phyloP scores from a whole-genome alignment of 2,329 filamentous ascomycete species.

The Periconia sp. region DNA sequence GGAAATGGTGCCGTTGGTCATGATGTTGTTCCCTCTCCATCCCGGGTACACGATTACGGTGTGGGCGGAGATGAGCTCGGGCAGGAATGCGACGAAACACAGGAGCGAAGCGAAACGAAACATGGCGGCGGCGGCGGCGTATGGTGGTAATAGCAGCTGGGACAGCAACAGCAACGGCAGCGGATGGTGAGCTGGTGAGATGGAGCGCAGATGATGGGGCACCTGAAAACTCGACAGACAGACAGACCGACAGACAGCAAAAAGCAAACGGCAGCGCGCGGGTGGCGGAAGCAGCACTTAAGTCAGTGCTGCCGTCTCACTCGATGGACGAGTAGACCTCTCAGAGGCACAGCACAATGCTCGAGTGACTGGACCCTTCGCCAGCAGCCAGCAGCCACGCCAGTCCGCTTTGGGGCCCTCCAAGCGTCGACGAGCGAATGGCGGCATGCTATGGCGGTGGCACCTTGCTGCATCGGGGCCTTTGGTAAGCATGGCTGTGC shows the following conservation, averaged over 20 bases:
- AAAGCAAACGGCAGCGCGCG: slow-evolving; percentile 1
- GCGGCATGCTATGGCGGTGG: not conserved
- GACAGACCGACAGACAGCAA: not conserved
- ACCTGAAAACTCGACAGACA: not conserved
- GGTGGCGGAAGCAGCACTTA: slow-evolving; percentile 7
- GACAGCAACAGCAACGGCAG: not conserved
- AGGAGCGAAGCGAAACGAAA: slow-evolving; percentile 37
- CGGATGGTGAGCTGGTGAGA: not conserved
- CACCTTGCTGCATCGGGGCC: not conserved
- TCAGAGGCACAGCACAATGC: not conserved
- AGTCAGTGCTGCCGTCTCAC: not conserved
- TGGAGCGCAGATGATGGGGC: not conserved
- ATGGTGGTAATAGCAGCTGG: not conserved
- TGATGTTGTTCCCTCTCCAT: slow-evolving; percentile 82
- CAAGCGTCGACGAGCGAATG: not conserved
- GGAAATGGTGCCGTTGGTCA: slow-evolving; percentile 66
- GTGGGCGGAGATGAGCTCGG: slow-evolving; percentile 62
- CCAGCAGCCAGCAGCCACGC: not conserved
- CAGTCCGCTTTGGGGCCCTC: not conserved
- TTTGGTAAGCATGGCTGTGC: not conserved
- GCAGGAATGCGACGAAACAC: slow-evolving; percentile 31
- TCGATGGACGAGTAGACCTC: no score
- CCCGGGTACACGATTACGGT: slow-evolving; percentile 84
- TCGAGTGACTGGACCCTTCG: not conserved
- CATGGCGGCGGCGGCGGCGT: slow-evolving; percentile 27